Conservation (phyloP, 192 early-diverging fungal genomes). For the Podila epicladia region DNA sequence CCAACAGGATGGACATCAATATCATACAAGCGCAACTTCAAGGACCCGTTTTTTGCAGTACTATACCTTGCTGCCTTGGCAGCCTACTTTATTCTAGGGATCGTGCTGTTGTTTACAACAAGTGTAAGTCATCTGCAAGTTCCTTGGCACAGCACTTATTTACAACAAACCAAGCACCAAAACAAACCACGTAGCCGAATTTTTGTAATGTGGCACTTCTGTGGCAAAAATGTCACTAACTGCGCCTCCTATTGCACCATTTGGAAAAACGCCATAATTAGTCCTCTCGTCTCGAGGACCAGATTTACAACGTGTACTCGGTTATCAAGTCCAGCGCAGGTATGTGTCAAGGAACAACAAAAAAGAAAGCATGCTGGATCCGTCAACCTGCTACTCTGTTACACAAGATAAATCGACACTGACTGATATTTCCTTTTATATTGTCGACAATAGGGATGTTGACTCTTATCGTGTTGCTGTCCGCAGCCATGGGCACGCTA, state of each 20-base stretch:
- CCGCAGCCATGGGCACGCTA: slow-evolving; percentile 32
- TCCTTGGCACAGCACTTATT: neutral
- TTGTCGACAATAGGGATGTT: slow-evolving; percentile 29
- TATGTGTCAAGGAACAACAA: slow-evolving; percentile 12
- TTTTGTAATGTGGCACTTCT: neutral
- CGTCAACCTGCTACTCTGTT: neutral
- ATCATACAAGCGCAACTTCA: slow-evolving; percentile 55
- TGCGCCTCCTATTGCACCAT: neutral
- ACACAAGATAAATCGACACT: neutral
- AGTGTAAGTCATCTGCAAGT: slow-evolving; percentile 49
- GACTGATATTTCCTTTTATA: neutral
- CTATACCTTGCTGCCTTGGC: slow-evolving; percentile 50
- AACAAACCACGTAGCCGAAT: neutral
- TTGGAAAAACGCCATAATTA: neutral
- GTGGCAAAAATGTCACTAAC: neutral
- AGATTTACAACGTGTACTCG: slow-evolving; percentile 51
- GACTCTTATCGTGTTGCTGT: slow-evolving; percentile 37
- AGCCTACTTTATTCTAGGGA: slow-evolving; percentile 51
- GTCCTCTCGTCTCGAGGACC: slow-evolving; percentile 45
- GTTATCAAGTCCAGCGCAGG: slow-evolving; percentile 60
- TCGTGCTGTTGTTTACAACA: slow-evolving; percentile 60
- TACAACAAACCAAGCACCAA: too few relatives aligned
- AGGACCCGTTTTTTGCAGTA: slow-evolving; percentile 59
- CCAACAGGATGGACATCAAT: slow-evolving; percentile 55
- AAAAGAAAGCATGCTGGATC: neutral